These are phyloP conservation scores for Fonsecaea erecta DNA, from an alignment of 2,329 filamentous ascomycete genomes.

Conservation along the genomic window DNA sequence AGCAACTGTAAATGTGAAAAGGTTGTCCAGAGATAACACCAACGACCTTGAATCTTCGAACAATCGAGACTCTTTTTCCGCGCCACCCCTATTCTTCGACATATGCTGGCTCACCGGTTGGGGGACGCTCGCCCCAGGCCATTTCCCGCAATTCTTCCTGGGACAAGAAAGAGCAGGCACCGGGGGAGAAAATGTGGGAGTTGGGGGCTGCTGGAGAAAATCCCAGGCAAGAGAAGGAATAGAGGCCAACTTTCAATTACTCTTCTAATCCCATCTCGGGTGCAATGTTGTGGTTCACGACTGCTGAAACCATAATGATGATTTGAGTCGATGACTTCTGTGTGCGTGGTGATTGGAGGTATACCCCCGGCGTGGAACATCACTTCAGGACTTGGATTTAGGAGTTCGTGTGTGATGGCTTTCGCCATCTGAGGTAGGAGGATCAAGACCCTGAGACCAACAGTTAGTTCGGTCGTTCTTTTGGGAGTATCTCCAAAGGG, in stretches of 20 bases:
- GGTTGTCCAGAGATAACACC: neutral
- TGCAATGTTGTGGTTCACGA: neutral
- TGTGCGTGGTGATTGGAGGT: neutral
- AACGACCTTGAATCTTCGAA: neutral
- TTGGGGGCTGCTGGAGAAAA: neutral
- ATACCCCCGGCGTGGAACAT: neutral
- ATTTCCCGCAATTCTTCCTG: neutral
- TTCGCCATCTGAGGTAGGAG: neutral
- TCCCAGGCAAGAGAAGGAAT: neutral
- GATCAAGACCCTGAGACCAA: neutral
- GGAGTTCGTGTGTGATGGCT: neutral
- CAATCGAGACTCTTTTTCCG: neutral
- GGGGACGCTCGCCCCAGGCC: neutral
- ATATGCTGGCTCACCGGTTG: neutral
- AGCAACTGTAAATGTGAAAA: constrained; percentile 14
- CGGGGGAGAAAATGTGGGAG: neutral
- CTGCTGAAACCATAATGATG: neutral
- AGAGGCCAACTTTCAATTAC: neutral
- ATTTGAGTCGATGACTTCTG: neutral
- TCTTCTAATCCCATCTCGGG: neutral
- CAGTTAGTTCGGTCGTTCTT: neutral
- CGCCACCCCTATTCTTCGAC: neutral
- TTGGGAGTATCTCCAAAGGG: neutral
- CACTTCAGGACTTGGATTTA: neutral
- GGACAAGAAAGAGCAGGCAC: neutral